These are phyloP conservation scores for Phialemonium atrogriseum DNA, from an alignment of 2,329 filamentous ascomycete genomes.

Conservation along the genomic window DNA sequence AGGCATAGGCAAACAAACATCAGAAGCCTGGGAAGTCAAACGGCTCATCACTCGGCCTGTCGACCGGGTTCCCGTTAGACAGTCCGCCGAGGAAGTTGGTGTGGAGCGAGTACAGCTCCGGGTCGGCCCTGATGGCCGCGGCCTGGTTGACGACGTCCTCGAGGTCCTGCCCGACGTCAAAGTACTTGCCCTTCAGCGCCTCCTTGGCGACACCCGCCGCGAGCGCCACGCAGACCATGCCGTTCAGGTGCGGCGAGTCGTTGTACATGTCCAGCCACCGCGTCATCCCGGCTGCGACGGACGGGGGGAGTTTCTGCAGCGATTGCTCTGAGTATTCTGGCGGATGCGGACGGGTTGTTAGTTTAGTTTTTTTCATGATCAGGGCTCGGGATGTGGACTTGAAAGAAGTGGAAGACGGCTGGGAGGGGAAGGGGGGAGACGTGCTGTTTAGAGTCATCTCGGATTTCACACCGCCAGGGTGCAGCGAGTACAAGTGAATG, in stretches of 20 bases:
- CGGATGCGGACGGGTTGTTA: no score
- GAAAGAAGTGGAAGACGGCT: background rate
- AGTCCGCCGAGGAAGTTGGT: slow-evolving; percentile 16
- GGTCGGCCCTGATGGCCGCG: slow-evolving; percentile 12
- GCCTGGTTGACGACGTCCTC: slow-evolving; percentile 18
- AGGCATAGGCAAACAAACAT: no score
- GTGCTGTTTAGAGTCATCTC: slow-evolving; percentile 20
- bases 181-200: slow-evolving; percentile 17
- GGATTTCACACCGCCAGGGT: slow-evolving; percentile 21
- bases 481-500: slow-evolving; percentile 20
- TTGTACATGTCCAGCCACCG: slow-evolving; percentile 18
- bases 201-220: slow-evolving; percentile 18
- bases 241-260: slow-evolving; percentile 22
- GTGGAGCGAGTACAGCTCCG: slow-evolving; percentile 16
- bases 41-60: slow-evolving; percentile 6
- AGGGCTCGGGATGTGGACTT: no score
- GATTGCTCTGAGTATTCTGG: slow-evolving; percentile 15
- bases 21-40: slow-evolving; percentile 12
- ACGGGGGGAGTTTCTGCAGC: slow-evolving; percentile 11
- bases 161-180: slow-evolving; percentile 21
- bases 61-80: slow-evolving; percentile 5
- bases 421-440: background rate
- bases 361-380: no score
- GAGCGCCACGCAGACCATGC: slow-evolving; percentile 22
- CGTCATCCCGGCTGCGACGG: slow-evolving; percentile 9